A percentile compares a stretch with the other conserved stretches of the same genome.
These are phyloP conservation scores for Sporothrix humicola DNA, from an alignment of 2,329 filamentous ascomycete species.

Conservation along the genomic window DNA sequence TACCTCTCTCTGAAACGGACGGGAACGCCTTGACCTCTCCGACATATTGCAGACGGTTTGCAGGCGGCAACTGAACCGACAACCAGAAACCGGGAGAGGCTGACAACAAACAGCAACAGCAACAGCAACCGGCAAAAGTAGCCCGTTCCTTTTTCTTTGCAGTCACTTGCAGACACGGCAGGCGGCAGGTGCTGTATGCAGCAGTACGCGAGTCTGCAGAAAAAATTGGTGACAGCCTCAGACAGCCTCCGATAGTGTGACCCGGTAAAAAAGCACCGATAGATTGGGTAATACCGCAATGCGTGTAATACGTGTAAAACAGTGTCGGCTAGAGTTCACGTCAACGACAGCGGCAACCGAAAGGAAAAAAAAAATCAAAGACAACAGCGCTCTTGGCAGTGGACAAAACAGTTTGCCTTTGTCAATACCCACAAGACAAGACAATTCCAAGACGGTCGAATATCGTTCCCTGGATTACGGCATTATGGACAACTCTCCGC, in stretches of 20 bases:
- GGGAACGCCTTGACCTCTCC: not conserved
- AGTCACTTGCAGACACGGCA: not conserved
- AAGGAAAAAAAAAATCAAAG: too few relatives aligned
- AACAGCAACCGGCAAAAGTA: conserved; percentile 5
- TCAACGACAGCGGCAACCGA: too few relatives aligned
- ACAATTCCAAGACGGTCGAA: not conserved
- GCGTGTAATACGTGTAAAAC: too few relatives aligned
- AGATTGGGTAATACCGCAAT: not conserved
- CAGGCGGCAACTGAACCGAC: not conserved
- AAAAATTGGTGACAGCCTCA: not conserved
- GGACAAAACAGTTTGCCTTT: not conserved
- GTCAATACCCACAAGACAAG: not conserved
- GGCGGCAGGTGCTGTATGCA: not conserved
- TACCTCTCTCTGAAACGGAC: not conserved
- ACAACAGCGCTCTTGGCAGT: not conserved
- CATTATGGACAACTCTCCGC: too few relatives aligned
- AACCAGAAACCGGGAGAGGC: not conserved
- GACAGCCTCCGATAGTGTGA: not conserved
- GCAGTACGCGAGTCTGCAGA: not conserved
- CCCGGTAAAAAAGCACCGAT: conserved; percentile 12
- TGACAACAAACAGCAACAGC: not conserved
- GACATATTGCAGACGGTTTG: too few relatives aligned
- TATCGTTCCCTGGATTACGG: not conserved
- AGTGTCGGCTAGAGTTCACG: too few relatives aligned
- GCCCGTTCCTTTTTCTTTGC: not conserved